Percentiles rank a stretch among this genome's conserved stretches.
phyloP scores from a whole-genome alignment of 371 early-diverging fungal genomes.

The Thermomucor indicae-seudaticae region DNA sequence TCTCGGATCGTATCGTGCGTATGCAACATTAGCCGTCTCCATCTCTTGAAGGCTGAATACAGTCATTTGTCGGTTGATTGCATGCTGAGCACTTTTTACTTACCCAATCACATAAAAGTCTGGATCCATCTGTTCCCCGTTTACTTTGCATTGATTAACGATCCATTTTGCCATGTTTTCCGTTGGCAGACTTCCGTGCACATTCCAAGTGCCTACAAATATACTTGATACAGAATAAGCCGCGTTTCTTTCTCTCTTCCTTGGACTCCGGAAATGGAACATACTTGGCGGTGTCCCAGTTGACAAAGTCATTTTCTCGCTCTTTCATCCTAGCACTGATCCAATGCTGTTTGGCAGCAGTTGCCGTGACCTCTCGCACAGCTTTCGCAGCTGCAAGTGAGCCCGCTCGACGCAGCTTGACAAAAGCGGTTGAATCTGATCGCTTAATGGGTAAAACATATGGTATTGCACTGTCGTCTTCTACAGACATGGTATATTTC shows the following conservation, averaged over 20 bases:
- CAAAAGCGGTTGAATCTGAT: conserved; percentile 26
- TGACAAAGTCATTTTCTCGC: conserved; percentile 49
- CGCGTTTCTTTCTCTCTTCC: too few species aligned
- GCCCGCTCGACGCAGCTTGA: conserved; percentile 29
- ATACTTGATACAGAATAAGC: conserved; percentile 41
- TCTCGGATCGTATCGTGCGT: conserved; percentile 68
- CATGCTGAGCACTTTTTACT: background rate
- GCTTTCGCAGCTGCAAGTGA: conserved; percentile 10
- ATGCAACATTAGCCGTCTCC: conserved; percentile 83
- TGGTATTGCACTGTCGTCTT: conserved; percentile 16
- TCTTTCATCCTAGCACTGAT: conserved; percentile 50
- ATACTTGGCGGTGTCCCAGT: conserved; percentile 46
- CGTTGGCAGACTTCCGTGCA: conserved; percentile 72
- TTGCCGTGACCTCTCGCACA: background rate
- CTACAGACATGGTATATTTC: conserved; percentile 18
- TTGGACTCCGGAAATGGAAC: background rate
- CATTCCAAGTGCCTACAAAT: conserved; percentile 92
- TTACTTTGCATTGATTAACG: conserved; percentile 21
- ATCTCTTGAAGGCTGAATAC: conserved; percentile 80
- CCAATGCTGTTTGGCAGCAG: conserved; percentile 56
- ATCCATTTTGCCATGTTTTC: conserved; percentile 69
- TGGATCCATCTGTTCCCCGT: conserved; percentile 53
- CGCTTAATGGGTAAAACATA: conserved; percentile 34
- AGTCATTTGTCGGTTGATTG: background rate
- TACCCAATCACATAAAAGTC: conserved; percentile 78